Base-by-base conservation (phyloP, 2,329 filamentous ascomycete species). In the Pseudocercospora vitis region DNA sequence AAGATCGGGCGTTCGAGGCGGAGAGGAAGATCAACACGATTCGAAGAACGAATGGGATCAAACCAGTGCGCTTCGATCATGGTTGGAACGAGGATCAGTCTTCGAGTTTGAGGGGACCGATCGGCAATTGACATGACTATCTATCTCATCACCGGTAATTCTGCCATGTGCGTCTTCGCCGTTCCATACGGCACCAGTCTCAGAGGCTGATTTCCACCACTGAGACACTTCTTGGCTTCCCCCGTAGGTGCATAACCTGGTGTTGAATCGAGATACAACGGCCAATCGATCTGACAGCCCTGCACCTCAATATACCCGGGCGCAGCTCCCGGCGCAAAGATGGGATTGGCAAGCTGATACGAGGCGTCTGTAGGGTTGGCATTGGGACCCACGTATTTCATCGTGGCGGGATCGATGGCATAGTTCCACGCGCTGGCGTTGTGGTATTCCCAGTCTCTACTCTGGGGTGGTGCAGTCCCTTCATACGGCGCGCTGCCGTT, bases 251-350 rank as follows among this genome's bases (percentile, higher is more conserved):
- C 64, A 48, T 59, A 60, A 9, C 63, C 67, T n/a, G 70, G 66
- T 23, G 68, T 58, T 9, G 66, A 57, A 14, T 59, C 64, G 19
- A 57, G 58, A 26, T 62, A 63, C 14, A 71, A 5, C n/a, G 61
- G 59, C 71, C 71, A 74, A 26, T 65, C 69, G 37, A 73, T 69
- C 57, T 64, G 52, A 53, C 69, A 72, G 3, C 59, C 72, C 49
- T 52, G 56, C 4, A 55, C 72, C 21, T 59, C 63, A 19, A 74
- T 67, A 45, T 57, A 67, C 1, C 59, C 60, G 4, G 70, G 70
- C 37, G 66, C 57, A 5, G 62, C 70, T 2, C 62, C 67, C n/a
- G 64, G 64, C 7, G 61, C 65, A 47, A 65, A 74, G 11, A 73
- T 62, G n/a, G 72, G 70, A 55, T 69, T 68, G 3, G 53, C 44